Evolutionary conservation across 2,329 filamentous ascomycete genomes (phyloP).

Genomic region (Venturia nashicola): DNA sequence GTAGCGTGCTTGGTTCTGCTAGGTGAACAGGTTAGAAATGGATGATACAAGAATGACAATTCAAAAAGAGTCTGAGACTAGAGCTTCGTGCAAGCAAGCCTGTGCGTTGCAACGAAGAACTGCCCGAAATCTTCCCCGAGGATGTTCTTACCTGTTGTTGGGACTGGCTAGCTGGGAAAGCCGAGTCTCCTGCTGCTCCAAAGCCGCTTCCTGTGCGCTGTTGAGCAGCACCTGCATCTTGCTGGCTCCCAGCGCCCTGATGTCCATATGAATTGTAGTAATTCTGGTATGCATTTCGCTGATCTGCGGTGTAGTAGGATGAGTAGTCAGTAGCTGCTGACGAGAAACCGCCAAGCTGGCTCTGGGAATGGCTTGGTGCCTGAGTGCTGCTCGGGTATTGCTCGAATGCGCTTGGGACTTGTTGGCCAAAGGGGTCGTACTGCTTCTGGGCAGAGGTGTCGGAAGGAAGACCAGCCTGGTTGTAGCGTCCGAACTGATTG

Average conservation of each 20-base stretch:
- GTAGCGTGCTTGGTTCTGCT: constrained; percentile 52
- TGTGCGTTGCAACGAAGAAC: background rate
- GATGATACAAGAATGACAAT: background rate
- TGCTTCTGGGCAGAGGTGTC: constrained; percentile 63
- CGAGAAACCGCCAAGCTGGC: constrained; percentile 55
- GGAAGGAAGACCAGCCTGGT: constrained; percentile 38
- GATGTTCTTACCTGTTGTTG: constrained; percentile 32
- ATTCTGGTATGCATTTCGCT: constrained; percentile 62
- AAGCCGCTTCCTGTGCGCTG: constrained; percentile 72
- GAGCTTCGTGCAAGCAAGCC: background rate
- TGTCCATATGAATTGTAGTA: constrained; percentile 49
- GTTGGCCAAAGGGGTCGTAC: constrained; percentile 76
- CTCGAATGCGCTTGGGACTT: constrained; percentile 39
- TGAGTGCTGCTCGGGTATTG: constrained; percentile 35
- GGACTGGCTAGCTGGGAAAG: constrained; percentile 50
- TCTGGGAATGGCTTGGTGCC: constrained; percentile 43
- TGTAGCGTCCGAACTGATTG: constrained; percentile 60
- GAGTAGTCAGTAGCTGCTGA: constrained; percentile 70
- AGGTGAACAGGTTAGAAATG: constrained; percentile 2
- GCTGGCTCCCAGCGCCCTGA: constrained; percentile 47
- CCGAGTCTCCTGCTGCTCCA: constrained; percentile 47
- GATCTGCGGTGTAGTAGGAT: constrained; percentile 70
- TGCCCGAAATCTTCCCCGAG: background rate
- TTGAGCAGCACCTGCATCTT: constrained; percentile 60
- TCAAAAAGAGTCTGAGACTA: background rate